These are phyloP conservation scores for Dryas octopetala DNA, from an alignment of 306 rosid genomes.

Conservation along the genomic window DNA sequence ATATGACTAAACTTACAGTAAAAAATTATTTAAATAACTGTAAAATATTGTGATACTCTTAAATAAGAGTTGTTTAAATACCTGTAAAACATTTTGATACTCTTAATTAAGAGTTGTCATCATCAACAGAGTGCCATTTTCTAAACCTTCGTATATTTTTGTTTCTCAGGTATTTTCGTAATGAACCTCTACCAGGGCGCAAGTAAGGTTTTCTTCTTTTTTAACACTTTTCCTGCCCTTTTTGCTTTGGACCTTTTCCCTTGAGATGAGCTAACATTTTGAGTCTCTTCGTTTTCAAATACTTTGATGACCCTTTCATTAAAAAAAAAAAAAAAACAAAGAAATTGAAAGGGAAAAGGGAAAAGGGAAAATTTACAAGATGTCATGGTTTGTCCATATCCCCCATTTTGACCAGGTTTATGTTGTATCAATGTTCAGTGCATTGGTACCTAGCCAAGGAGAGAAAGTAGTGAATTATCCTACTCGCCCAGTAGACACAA, in stretches of 20 bases:
- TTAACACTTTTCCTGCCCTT: conserved; percentile 8
- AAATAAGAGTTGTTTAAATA: background rate
- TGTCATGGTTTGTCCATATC: conserved; percentile 10
- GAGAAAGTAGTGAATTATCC: conserved; percentile 86
- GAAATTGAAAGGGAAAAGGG: background rate
- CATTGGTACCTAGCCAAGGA: conserved; percentile 81
- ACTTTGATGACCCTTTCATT: background rate
- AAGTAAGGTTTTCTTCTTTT: conserved; percentile 58
- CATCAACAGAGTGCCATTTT: background rate
- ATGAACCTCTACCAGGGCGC: conserved; percentile 85
- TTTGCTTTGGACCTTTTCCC: conserved; percentile 14
- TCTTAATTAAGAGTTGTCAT: background rate
- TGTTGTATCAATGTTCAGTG: conserved; percentile 54
- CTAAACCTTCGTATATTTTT: conserved; percentile 15
- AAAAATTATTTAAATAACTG: too few species aligned
- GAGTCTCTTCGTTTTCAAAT: conserved; percentile 9
- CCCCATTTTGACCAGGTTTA: conserved; percentile 34
- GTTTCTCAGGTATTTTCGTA: conserved; percentile 76
- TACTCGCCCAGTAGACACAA: conserved; percentile 88
- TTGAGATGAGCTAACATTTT: conserved; percentile 10
- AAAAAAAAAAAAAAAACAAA: background rate
- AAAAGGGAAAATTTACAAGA: conserved; percentile 13
- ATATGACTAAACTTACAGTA: background rate
- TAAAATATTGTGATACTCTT: background rate
- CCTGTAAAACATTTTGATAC: background rate